phyloP scores from a whole-genome alignment of 2,329 filamentous ascomycete species.

The Pseudogymnoascus sp. region DNA sequence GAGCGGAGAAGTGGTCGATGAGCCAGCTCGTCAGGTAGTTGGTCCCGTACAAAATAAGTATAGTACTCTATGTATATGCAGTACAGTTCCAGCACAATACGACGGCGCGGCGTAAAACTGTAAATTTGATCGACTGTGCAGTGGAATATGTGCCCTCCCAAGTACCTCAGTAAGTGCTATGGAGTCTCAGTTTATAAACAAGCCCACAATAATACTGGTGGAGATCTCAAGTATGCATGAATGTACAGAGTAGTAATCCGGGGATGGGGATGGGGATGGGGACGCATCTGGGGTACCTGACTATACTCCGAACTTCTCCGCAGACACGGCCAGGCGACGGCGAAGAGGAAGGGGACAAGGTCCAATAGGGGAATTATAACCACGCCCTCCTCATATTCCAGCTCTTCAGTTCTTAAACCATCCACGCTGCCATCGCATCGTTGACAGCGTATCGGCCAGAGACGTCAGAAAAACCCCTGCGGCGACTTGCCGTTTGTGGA shows the following conservation, averaged over 20 bases:
- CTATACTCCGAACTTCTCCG: not conserved
- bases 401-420: not conserved
- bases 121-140: not conserved
- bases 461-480: not conserved
- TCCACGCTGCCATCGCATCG: conserved; percentile 1
- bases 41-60: not conserved
- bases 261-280: conserved; percentile 8
- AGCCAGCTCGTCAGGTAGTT: not conserved
- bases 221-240: not conserved
- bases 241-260: not conserved
- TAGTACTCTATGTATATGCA: not conserved
- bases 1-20: not conserved
- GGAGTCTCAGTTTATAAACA: not conserved
- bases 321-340: not conserved
- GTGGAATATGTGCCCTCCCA: not conserved
- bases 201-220: not conserved
- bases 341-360: not conserved
- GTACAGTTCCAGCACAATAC: not conserved
- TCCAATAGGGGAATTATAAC: not conserved
- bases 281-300: not conserved
- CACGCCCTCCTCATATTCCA: not conserved
- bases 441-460: not conserved
- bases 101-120: not conserved
- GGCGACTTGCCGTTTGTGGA: not conserved
- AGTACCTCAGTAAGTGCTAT: not conserved